Percentiles rank a stretch among this genome's conserved stretches.
Conservation (phyloP, 169 alveolate genomes). For the Cryptosporidium meleagridis region DNA sequence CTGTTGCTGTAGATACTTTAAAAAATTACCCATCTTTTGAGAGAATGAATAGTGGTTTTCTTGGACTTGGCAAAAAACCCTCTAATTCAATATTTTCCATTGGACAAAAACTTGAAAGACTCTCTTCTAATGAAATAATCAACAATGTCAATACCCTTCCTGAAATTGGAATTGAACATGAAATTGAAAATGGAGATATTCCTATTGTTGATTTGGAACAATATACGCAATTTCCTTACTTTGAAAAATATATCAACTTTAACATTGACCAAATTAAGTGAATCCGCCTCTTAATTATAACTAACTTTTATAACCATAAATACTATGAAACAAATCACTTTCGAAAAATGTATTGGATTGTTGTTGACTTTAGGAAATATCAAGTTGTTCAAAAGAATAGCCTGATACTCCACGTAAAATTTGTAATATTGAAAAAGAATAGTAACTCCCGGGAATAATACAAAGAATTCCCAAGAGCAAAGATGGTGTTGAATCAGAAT, state of each 20-base stretch:
- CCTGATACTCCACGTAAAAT: conserved; percentile 79
- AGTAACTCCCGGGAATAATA: conserved; percentile 82
- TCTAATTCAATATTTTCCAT: conserved; percentile 7
- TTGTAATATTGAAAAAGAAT: conserved; percentile 78
- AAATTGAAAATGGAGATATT: conserved; percentile 15
- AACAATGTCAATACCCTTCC: background rate
- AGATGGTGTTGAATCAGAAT: conserved; percentile 65
- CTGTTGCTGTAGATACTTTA: conserved; percentile 9
- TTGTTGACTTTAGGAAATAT: background rate
- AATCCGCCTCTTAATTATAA: background rate
- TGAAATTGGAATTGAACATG: conserved; percentile 4
- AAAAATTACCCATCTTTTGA: conserved; percentile 41
- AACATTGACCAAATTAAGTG: conserved; percentile 27
- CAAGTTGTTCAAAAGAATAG: conserved; percentile 70
- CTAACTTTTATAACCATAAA: background rate
- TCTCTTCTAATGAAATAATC: conserved; percentile 36
- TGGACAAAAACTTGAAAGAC: conserved; percentile 33
- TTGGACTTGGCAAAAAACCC: background rate
- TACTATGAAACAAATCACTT: background rate
- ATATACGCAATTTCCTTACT: background rate
- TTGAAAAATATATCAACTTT: conserved; percentile 19
- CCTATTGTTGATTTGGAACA: conserved; percentile 35
- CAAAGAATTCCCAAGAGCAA: conserved; percentile 78
- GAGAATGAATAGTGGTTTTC: conserved; percentile 1
- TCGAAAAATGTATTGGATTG: background rate